These are phyloP conservation scores for Babesia bovis DNA, from an alignment of 169 alveolate genomes.

Conservation along the genomic window DNA sequence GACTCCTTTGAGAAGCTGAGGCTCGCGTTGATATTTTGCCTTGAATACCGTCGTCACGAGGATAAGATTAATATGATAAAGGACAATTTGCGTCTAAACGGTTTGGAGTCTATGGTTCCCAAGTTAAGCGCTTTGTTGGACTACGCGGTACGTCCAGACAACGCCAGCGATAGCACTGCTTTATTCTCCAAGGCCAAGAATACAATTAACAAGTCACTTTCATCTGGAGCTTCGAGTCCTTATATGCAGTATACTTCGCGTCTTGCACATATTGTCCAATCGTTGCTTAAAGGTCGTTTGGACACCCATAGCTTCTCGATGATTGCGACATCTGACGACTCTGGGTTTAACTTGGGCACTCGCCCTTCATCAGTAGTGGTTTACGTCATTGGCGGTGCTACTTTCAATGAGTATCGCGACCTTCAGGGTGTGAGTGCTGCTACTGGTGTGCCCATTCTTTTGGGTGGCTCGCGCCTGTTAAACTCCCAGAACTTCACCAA, in stretches of 20 bases:
- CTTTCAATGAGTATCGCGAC: constrained; percentile 87
- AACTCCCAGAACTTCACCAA: constrained; percentile 53
- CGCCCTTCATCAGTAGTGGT: constrained; percentile 72
- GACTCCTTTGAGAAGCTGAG: constrained; percentile 45
- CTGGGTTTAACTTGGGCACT: constrained; percentile 42
- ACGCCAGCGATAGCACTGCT: not conserved
- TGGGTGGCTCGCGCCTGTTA: constrained; percentile 62
- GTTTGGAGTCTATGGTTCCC: constrained; percentile 32
- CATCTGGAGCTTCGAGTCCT: constrained; percentile 34
- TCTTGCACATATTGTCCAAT: constrained; percentile 14
- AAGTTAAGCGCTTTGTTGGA: constrained; percentile 31
- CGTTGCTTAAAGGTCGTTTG: constrained; percentile 48
- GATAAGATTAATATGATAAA: constrained; percentile 45
- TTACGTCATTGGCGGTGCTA: constrained; percentile 87
- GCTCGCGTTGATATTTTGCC: constrained; percentile 29
- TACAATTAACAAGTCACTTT: constrained; percentile 25
- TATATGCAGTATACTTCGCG: constrained; percentile 57
- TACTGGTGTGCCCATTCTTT: constrained; percentile 61
- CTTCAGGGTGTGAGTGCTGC: constrained; percentile 50
- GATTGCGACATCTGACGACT: constrained; percentile 63
- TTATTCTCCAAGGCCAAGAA: constrained; percentile 14
- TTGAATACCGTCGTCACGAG: constrained; percentile 28
- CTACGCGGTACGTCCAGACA: constrained; percentile 3
- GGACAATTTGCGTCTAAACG: constrained; percentile 53
- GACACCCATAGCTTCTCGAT: constrained; percentile 38